A percentile compares a stretch with the other conserved stretches of the same genome.
Conservation (phyloP, 2,329 filamentous ascomycete species). For the Zalaria sp. region DNA sequence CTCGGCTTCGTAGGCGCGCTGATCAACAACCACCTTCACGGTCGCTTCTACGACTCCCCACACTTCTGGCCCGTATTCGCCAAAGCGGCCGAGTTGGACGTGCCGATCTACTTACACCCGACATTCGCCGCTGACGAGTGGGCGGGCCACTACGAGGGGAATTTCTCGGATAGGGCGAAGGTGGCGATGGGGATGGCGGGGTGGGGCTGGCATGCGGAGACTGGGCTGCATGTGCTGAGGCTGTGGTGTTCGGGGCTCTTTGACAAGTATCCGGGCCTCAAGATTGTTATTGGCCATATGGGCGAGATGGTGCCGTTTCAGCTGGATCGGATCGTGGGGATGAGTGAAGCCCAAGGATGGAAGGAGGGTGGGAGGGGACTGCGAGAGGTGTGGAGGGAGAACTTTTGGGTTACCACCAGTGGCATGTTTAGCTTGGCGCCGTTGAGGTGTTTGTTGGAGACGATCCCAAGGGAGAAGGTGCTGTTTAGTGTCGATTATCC, state of each 20-base stretch:
- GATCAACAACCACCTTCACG: slow-evolving; percentile 21
- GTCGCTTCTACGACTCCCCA: slow-evolving; percentile 19
- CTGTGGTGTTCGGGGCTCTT: slow-evolving; percentile 42
- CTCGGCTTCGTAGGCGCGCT: slow-evolving; percentile 21
- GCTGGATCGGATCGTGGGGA: slow-evolving; percentile 31
- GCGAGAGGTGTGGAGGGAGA: slow-evolving; percentile 27
- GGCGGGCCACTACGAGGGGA: slow-evolving; percentile 24
- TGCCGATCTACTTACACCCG: slow-evolving; percentile 39
- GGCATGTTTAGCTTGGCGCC: slow-evolving; percentile 41
- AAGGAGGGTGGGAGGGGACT: slow-evolving; percentile 24
- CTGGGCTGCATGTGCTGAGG: slow-evolving; percentile 33
- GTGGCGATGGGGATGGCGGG: slow-evolving; percentile 25
- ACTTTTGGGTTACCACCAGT: slow-evolving; percentile 46
- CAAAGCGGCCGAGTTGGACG: slow-evolving; percentile 27
- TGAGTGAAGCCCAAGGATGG: slow-evolving; percentile 14
- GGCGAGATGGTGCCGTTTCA: slow-evolving; percentile 45
- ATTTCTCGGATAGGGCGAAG: slow-evolving; percentile 18
- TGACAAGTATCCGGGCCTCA: slow-evolving; percentile 38
- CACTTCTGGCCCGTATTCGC: slow-evolving; percentile 17
- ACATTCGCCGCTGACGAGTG: slow-evolving; percentile 24
- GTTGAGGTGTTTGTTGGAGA: slow-evolving; percentile 26
- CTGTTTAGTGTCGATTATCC: slow-evolving; percentile 48
- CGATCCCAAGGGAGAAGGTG: slow-evolving; percentile 31
- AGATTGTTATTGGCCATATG: slow-evolving; percentile 43
- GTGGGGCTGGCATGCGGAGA: slow-evolving; percentile 39